These are phyloP conservation scores for Kluyveromyces marxianus DNA, from an alignment of 1,139 yeast genomes.

Conservation along the genomic window DNA sequence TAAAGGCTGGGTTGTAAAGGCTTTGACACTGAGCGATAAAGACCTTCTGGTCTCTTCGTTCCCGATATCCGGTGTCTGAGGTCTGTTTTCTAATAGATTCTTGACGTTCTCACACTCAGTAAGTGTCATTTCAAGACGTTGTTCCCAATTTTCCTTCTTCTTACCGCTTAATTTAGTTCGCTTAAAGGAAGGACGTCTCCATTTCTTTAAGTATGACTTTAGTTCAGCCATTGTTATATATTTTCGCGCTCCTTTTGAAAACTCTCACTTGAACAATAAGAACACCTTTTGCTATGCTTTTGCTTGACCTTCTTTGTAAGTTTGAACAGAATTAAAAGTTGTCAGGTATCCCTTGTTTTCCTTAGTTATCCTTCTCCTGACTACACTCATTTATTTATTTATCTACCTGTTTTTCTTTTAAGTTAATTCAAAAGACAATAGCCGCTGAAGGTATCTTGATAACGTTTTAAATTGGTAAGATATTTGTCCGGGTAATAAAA, in stretches of 20 bases:
- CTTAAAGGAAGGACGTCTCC: conserved; percentile 3
- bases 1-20: conserved; percentile 2
- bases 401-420: too few relatives aligned
- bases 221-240: background rate
- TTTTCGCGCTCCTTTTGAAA: background rate
- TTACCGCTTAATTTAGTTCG: background rate
- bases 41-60: conserved; percentile 19
- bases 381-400: too few relatives aligned
- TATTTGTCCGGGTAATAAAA: too few relatives aligned
- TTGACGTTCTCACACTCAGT: conserved; percentile 57
- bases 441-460: too few relatives aligned
- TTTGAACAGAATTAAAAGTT: too few relatives aligned
- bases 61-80: conserved; percentile 8
- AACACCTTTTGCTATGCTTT: too few relatives aligned
- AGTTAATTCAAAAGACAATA: too few relatives aligned
- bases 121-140: background rate
- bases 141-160: background rate
- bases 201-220: background rate
- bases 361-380: too few relatives aligned
- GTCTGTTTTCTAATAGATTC: conserved; percentile 59
- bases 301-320: too few relatives aligned
- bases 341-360: too few relatives aligned
- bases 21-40: background rate
- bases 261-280: too few relatives aligned
- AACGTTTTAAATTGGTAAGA: background rate